Percentiles rank a stretch among this genome's conserved stretches.
These are phyloP conservation scores for Gelatoporia subvermispora DNA, from an alignment of 768 basidiomycete genomes.

Conservation along the genomic window DNA sequence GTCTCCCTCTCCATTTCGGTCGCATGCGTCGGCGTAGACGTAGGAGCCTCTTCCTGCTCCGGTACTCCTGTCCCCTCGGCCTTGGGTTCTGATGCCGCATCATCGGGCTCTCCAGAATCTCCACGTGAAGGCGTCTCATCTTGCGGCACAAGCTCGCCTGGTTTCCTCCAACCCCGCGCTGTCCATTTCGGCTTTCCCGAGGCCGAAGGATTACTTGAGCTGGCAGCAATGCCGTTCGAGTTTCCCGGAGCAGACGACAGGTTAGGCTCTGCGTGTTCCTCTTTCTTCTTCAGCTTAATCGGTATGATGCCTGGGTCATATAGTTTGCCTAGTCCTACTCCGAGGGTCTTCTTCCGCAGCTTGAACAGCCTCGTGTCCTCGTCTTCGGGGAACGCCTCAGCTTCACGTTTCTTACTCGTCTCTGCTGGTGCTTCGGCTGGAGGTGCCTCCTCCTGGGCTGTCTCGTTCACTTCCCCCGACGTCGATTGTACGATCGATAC, in stretches of 20 bases:
- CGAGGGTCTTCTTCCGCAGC: constrained; percentile 57
- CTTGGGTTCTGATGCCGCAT: background rate
- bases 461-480: too few relatives aligned
- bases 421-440: constrained; percentile 10
- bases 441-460: constrained; percentile 1
- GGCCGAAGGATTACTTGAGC: background rate
- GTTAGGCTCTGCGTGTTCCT: constrained; percentile 17
- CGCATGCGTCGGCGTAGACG: background rate
- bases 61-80: background rate
- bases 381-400: constrained; percentile 36
- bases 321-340: constrained; percentile 64
- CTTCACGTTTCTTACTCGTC: constrained; percentile 20
- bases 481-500: constrained; percentile 36
- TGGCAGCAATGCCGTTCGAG: background rate
- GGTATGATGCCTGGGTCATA: constrained; percentile 75
- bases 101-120: background rate
- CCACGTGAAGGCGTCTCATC: background rate
- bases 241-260: background rate
- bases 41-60: background rate
- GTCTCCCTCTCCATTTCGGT: background rate
- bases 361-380: constrained; percentile 55
- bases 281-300: constrained; percentile 61
- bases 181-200: constrained; percentile 21
- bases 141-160: constrained; percentile 11
- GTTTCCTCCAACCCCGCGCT: constrained; percentile 23